Evolutionary conservation across 2,329 filamentous ascomycete genomes (phyloP).

Genomic region (Fusarium irregulare): DNA sequence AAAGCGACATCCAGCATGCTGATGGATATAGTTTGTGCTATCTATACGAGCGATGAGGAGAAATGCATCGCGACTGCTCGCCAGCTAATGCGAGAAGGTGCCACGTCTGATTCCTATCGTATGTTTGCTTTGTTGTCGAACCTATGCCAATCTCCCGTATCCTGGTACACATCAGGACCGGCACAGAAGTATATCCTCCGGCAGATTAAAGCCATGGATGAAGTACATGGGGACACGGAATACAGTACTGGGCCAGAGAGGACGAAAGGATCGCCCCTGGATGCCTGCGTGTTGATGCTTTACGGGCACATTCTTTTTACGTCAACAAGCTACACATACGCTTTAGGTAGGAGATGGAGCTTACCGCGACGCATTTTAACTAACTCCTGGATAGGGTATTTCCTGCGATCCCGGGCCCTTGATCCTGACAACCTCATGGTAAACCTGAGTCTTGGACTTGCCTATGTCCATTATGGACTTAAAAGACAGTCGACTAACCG

Average conservation of each 20-base stretch:
- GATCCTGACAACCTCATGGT: slow-evolving; percentile 82
- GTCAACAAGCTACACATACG: slow-evolving; percentile 83
- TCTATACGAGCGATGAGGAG: slow-evolving; percentile 83
- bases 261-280: slow-evolving; percentile 58
- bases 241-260: not conserved
- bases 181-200: slow-evolving; percentile 92
- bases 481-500: slow-evolving; percentile 92
- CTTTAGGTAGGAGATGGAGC: slow-evolving; percentile 69
- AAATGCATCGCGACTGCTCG: slow-evolving; percentile 78
- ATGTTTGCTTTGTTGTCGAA: slow-evolving; percentile 84
- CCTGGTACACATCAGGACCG: slow-evolving; percentile 82
- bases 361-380: not conserved
- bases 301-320: slow-evolving; percentile 92
- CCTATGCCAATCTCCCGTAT: slow-evolving; percentile 76
- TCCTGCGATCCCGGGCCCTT: slow-evolving; percentile 79
- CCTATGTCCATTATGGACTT: slow-evolving; percentile 88
- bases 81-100: slow-evolving; percentile 85
- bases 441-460: slow-evolving; percentile 82
- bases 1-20: not conserved
- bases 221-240: slow-evolving; percentile 55
- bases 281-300: slow-evolving; percentile 84
- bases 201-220: slow-evolving; percentile 91
- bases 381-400: slow-evolving; percentile 70
- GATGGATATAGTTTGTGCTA: slow-evolving; percentile 74
- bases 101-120: slow-evolving; percentile 85